Evolutionary conservation across 106 monocot species (phyloP).

Genomic region (Alisma plantagoaquatica): DNA sequence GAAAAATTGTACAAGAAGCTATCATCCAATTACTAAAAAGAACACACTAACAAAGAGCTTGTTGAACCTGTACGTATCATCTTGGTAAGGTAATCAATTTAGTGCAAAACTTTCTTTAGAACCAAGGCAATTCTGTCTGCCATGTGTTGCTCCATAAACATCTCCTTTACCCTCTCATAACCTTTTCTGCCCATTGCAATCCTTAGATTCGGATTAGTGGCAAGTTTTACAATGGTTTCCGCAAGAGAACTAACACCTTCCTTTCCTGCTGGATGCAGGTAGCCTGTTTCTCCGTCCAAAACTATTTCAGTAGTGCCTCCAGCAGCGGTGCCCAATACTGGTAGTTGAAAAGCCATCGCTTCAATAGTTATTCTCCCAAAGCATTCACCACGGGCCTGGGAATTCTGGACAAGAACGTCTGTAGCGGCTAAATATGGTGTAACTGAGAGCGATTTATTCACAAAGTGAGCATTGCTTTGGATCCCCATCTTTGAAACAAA

Average conservation of each 20-base stretch:
- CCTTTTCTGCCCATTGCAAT: slow-evolving; percentile 66
- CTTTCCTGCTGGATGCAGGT: slow-evolving; percentile 85
- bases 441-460: slow-evolving; percentile 84
- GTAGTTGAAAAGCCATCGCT: slow-evolving; percentile 99
- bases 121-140: slow-evolving; percentile 62
- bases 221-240: slow-evolving; percentile 74
- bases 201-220: slow-evolving; percentile 51
- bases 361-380: slow-evolving; percentile 99
- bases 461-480: slow-evolving; percentile 72
- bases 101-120: slow-evolving; percentile 48
- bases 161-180: slow-evolving; percentile 73
- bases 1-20: no score
- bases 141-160: slow-evolving; percentile 93
- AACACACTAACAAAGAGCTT: no score
- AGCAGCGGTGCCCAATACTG: slow-evolving; percentile 90
- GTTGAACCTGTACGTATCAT: no score
- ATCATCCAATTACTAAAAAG: no score
- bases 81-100: slow-evolving; percentile 12
- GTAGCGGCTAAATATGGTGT: slow-evolving; percentile 89
- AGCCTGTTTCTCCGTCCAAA: slow-evolving; percentile 67
- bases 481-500: slow-evolving; percentile 66
- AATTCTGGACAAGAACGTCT: slow-evolving; percentile 94
- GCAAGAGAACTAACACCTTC: slow-evolving; percentile 63
- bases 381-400: slow-evolving; percentile 97
- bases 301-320: slow-evolving; percentile 94